These are phyloP conservation scores for Salix koriyanagi DNA, from an alignment of 345 rosid species.

Conservation along the genomic window DNA sequence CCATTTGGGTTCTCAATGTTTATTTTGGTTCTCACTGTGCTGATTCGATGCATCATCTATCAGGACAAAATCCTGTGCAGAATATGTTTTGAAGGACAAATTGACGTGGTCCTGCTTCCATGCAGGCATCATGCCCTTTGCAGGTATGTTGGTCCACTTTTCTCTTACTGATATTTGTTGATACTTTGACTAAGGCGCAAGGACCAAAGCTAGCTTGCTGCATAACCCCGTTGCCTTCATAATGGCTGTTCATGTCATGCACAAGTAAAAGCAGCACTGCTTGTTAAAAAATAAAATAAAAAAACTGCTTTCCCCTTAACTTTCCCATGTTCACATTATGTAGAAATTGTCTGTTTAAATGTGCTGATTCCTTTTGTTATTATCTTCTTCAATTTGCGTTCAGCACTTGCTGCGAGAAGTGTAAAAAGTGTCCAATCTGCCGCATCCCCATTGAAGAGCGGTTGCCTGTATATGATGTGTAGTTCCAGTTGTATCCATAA, in stretches of 20 bases:
- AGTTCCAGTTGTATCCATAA: constrained; percentile 18
- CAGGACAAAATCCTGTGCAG: constrained; percentile 89
- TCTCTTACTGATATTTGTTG: not conserved
- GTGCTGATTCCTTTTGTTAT: not conserved
- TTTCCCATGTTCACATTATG: too few relatives aligned
- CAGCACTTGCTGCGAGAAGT: constrained; percentile 87
- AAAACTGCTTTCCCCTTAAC: too few relatives aligned
- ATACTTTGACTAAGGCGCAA: not conserved
- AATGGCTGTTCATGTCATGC: not conserved
- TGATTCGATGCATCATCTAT: constrained; percentile 17
- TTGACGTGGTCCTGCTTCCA: constrained; percentile 66
- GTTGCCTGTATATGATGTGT: constrained; percentile 61
- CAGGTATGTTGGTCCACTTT: constrained; percentile 42
- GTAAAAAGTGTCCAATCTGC: constrained; percentile 83
- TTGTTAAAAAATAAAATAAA: not conserved
- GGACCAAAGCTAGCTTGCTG: too few relatives aligned
- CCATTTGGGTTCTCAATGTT: not conserved
- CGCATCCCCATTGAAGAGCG: constrained; percentile 69
- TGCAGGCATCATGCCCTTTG: constrained; percentile 84
- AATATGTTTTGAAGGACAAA: constrained; percentile 86
- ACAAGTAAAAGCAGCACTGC: not conserved
- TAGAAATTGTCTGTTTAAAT: not conserved
- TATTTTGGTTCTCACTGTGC: not conserved
- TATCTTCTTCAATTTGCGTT: constrained; percentile 2
- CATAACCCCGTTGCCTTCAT: not conserved